Conservation (phyloP, 139 green algal species). For the Chlamydomonas asymmetrica region DNA sequence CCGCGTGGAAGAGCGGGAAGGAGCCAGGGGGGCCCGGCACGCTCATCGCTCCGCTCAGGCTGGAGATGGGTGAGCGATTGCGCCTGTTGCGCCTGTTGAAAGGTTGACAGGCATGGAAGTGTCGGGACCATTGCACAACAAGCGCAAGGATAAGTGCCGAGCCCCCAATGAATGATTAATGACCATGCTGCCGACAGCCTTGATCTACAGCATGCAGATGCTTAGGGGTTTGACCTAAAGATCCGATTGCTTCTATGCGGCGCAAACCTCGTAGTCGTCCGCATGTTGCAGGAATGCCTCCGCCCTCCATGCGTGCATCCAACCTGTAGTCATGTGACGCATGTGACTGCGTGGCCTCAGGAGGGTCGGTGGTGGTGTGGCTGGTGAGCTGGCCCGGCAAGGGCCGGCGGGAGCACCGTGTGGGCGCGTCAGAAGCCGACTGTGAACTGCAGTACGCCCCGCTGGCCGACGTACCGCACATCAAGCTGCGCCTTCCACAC, state of each 20-base stretch:
- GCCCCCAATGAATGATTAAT: too few species aligned
- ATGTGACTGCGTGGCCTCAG: too few species aligned
- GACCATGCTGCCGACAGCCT: too few species aligned
- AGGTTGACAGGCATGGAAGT: neutral
- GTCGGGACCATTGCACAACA: neutral
- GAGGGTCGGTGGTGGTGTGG: slow-evolving; percentile 20
- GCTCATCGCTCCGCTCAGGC: slow-evolving; percentile 4
- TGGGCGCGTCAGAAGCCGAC: neutral
- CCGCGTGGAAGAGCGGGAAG: neutral
- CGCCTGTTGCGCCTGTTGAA: too few species aligned
- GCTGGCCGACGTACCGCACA: neutral
- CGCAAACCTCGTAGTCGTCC: too few species aligned
- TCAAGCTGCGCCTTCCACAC: slow-evolving; percentile 6
- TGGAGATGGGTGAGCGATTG: slow-evolving; percentile 24
- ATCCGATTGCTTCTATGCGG: too few species aligned
- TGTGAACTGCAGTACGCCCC: slow-evolving; percentile 17
- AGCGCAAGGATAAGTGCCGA: too few species aligned
- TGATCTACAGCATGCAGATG: too few species aligned
- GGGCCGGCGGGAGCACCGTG: slow-evolving; percentile 15
- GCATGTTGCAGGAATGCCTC: too few species aligned
- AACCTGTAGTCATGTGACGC: neutral
- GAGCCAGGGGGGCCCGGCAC: slow-evolving; percentile 7
- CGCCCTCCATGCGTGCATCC: neutral
- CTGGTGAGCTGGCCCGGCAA: slow-evolving; percentile 20
- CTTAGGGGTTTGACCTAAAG: too few species aligned